phyloP scores from a whole-genome alignment of 108 stramenopile genomes.

The Conticribra weissflogii region DNA sequence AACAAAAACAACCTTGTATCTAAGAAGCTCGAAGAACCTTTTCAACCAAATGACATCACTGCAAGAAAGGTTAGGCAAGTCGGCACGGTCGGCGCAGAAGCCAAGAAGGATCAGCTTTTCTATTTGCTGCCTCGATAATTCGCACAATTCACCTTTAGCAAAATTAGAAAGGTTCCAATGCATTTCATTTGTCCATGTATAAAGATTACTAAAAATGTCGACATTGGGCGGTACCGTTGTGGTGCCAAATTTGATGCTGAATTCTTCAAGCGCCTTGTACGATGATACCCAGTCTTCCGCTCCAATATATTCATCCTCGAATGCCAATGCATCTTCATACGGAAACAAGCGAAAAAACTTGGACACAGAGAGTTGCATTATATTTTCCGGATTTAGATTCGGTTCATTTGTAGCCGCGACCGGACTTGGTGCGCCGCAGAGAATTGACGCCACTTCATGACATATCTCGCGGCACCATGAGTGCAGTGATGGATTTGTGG shows the following conservation, averaged over 20 bases:
- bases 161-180: conserved; percentile 18
- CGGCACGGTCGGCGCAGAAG: conserved; percentile 40
- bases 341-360: conserved; percentile 40
- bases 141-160: conserved; percentile 34
- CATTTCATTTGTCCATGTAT: conserved; percentile 29
- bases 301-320: conserved; percentile 39
- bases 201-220: conserved; percentile 12
- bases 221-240: conserved; percentile 37
- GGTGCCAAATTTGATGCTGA: conserved; percentile 37
- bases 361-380: conserved; percentile 21
- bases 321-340: conserved; percentile 33
- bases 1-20: conserved; percentile 25
- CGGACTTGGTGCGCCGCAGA: conserved; percentile 34
- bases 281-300: conserved; percentile 26
- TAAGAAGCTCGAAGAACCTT: conserved; percentile 34
- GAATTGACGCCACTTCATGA: conserved; percentile 32
- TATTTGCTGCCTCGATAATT: conserved; percentile 40
- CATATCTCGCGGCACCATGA: conserved; percentile 44
- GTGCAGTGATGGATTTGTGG: conserved; percentile 23
- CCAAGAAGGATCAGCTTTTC: conserved; percentile 45
- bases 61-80: conserved; percentile 33
- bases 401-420: conserved; percentile 9
- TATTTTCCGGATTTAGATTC: conserved; percentile 38
- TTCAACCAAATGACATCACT: conserved; percentile 44
- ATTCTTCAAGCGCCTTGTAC: conserved; percentile 23